These are phyloP conservation scores for Candida maltosa DNA, from an alignment of 805 yeast species.

Conservation along the genomic window DNA sequence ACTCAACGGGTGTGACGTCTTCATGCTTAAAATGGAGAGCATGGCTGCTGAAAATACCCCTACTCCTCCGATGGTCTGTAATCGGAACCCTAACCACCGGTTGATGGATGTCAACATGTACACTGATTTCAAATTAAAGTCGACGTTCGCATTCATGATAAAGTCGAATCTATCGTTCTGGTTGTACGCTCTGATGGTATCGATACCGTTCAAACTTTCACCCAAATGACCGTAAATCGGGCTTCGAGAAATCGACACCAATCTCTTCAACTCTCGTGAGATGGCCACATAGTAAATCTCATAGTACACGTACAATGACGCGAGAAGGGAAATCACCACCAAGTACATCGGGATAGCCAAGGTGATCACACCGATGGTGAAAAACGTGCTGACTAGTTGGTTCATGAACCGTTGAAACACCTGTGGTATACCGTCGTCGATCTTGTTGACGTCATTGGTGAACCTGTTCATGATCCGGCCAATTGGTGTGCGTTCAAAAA, in stretches of 20 bases:
- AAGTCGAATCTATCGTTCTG: constrained; percentile 61
- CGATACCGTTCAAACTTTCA: constrained; percentile 74
- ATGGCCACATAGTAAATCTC: constrained; percentile 67
- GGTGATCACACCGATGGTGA: constrained; percentile 53
- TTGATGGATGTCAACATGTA: constrained; percentile 53
- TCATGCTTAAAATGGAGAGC: constrained; percentile 39
- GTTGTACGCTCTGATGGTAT: constrained; percentile 75
- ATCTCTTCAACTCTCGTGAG: constrained; percentile 75
- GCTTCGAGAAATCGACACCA: constrained; percentile 63
- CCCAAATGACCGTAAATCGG: constrained; percentile 83
- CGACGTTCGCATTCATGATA: constrained; percentile 50
- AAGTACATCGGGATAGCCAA: constrained; percentile 53
- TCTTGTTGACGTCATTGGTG: constrained; percentile 56
- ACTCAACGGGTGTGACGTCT: constrained; percentile 40
- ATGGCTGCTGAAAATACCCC: constrained; percentile 51
- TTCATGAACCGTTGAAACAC: constrained; percentile 47
- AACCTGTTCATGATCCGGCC: constrained; percentile 67
- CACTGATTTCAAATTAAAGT: constrained; percentile 44
- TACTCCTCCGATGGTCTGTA: constrained; percentile 58
- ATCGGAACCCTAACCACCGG: constrained; percentile 64
- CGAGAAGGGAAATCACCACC: constrained; percentile 43
- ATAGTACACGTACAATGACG: constrained; percentile 61
- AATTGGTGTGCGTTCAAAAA: constrained; percentile 66
- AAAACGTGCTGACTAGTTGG: constrained; percentile 39
- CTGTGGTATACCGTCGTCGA: constrained; percentile 58